Evolutionary conservation across 352 stramenopile genomes (phyloP).

Genomic region (Blastocystis sp.): DNA sequence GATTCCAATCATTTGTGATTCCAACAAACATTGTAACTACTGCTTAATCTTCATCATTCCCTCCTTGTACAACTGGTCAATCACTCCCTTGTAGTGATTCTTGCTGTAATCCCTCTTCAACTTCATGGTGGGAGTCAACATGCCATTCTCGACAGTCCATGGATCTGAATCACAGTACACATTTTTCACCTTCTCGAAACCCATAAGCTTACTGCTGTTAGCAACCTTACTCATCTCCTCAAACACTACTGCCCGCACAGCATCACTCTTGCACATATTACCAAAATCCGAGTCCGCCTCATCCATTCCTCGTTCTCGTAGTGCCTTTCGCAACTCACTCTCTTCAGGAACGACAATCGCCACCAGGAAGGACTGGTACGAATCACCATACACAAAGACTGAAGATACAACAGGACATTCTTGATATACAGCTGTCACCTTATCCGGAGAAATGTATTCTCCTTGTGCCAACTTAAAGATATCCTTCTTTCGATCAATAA

Average conservation of each 20-base stretch:
- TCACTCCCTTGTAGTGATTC: conserved; percentile 70
- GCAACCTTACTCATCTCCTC: conserved; percentile 72
- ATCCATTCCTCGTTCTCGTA: conserved; percentile 70
- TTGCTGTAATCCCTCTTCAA: conserved; percentile 81
- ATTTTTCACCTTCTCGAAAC: conserved; percentile 82
- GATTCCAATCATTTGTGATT: background rate
- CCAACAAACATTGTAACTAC: conserved; percentile 59
- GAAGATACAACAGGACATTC: conserved; percentile 62
- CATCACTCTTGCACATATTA: conserved; percentile 67
- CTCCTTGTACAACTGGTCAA: conserved; percentile 72
- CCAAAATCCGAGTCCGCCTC: conserved; percentile 65
- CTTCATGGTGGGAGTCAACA: conserved; percentile 91
- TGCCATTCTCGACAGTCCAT: conserved; percentile 81
- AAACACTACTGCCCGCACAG: conserved; percentile 71
- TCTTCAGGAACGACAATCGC: conserved; percentile 84
- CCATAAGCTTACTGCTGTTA: conserved; percentile 73
- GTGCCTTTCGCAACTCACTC: conserved; percentile 70
- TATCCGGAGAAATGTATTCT: conserved; percentile 75
- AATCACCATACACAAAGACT: conserved; percentile 87
- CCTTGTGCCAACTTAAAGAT: conserved; percentile 79
- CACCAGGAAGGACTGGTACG: conserved; percentile 83
- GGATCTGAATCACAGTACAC: conserved; percentile 76
- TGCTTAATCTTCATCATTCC: conserved; percentile 35
- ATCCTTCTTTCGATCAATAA: conserved; percentile 79
- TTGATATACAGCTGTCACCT: conserved; percentile 69